Base-by-base conservation (phyloP, 495 filamentous ascomycete genomes). In the Neurospora discreta region DNA sequence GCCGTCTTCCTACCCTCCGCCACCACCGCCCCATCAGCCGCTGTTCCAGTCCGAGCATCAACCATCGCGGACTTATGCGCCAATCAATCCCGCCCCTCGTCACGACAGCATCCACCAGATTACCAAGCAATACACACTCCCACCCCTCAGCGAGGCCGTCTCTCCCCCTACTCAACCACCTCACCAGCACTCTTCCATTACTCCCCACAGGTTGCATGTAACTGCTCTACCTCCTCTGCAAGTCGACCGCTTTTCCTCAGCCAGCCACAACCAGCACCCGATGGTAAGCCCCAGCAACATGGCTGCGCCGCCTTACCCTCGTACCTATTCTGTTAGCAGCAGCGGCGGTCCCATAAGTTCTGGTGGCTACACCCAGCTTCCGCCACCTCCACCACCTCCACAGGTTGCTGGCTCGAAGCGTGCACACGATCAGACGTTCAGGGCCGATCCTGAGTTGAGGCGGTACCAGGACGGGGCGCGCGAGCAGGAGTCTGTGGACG, bases 21-120 rank as follows among this genome's bases (percentile, higher is more conserved):
- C 81, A 39, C 79, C 83, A 6, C 83, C 85, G 42, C 77, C 83
- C 5, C 78, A 84, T 10, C 81, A 80, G 41, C 76, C 81, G 43
- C 80, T 82, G 0, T 77, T 70, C 9, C 75, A 78, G 46, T 77
- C 78, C 5, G 70, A 76, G 13, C 75, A 79, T 18, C 76, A 76
- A 5, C 73, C 75, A 0, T 73, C 78, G 44, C 78, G 76, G 73
- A 68, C 75, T 26, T 81, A 81, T 69, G 70, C 72, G 15, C 74
- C 78, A 8, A 72, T 76, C 68, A 76, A 68, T 46, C 74, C 76
- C 13, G 73, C 77, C 11, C 72, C 77, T 26, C 77, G 76, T 26
- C 76, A 74, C 16, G 77, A 77, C n/a, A 76, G 75, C 69, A 52
- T 52, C 1, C 73, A 71, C 26, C 73, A 71, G 33, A 60, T 23